A percentile compares a stretch with the other conserved stretches of the same genome.
phyloP scores from a whole-genome alignment of 129 eudicot species.

The Heracleum sosnowskyi region DNA sequence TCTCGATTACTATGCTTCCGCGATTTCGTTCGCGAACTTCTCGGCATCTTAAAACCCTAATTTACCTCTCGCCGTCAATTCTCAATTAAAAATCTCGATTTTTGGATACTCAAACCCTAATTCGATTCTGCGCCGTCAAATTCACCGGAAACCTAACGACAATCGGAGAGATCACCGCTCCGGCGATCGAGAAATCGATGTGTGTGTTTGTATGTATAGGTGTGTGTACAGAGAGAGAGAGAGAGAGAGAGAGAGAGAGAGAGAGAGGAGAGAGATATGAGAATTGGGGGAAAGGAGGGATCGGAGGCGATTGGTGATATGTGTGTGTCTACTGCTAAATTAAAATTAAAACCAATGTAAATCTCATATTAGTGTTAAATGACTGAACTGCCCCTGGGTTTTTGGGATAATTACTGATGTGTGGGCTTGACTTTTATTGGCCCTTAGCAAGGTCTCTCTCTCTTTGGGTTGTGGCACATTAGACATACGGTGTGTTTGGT shows the following conservation, averaged over 20 bases:
- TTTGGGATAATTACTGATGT: not conserved
- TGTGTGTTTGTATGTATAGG: not conserved
- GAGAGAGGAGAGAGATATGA: not conserved
- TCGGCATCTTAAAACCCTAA: slow-evolving; percentile 41
- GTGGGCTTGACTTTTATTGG: not conserved
- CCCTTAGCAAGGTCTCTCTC: not conserved
- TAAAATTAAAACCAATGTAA: not conserved
- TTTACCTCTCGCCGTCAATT: not conserved
- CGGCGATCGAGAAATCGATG: not conserved
- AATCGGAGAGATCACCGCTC: not conserved
- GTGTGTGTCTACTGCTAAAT: not conserved
- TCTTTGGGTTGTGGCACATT: no score
- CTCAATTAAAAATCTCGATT: not conserved
- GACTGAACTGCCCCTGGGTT: not conserved
- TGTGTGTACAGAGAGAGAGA: not conserved
- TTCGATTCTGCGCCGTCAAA: not conserved
- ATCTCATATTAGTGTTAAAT: not conserved
- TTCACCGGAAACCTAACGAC: not conserved
- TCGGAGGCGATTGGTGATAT: slow-evolving; percentile 10
- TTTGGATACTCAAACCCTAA: not conserved
- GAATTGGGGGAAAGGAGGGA: not conserved
- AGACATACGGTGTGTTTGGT: no score
- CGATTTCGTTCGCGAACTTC: slow-evolving; percentile 87
- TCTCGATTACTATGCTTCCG: slow-evolving; percentile 69
- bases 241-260: not conserved